phyloP scores from a whole-genome alignment of 306 rosid genomes.

The Purshia tridentata region DNA sequence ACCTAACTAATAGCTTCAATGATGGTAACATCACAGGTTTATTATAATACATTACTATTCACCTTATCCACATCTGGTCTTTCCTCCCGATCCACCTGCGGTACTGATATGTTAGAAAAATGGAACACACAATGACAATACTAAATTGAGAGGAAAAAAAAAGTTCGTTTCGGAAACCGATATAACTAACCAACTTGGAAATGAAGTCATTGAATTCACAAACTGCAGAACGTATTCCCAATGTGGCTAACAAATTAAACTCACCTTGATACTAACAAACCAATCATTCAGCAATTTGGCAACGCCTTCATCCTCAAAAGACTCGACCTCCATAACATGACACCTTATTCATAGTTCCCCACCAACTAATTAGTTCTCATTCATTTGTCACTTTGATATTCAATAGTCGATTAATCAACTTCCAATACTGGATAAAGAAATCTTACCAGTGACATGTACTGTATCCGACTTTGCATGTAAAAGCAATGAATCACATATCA shows the following conservation, averaged over 20 bases:
- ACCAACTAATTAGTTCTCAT: constrained; percentile 20
- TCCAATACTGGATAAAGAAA: constrained; percentile 3
- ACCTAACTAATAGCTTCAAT: not conserved
- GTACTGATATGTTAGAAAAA: constrained; percentile 34
- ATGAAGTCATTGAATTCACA: constrained; percentile 12
- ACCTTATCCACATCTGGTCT: constrained; percentile 99
- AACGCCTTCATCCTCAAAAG: constrained; percentile 78
- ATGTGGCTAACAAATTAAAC: not conserved
- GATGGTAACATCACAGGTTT: not conserved
- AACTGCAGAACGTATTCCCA: not conserved
- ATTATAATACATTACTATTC: not conserved
- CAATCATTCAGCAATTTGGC: constrained; percentile 82
- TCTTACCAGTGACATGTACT: constrained; percentile 96
- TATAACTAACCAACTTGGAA: not conserved
- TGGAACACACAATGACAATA: not conserved
- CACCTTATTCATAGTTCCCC: constrained; percentile 57
- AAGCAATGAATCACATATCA: constrained; percentile 30
- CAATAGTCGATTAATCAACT: not conserved
- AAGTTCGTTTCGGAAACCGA: not conserved
- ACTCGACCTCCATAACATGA: constrained; percentile 98
- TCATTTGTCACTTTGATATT: not conserved
- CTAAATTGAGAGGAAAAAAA: constrained; percentile 14
- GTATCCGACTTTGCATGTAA: constrained; percentile 72
- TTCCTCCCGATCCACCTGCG: constrained; percentile 94
- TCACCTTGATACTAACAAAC: constrained; percentile 92